These are phyloP conservation scores for Blastocystis sp. DNA, from an alignment of 352 stramenopile species.

Conservation along the genomic window DNA sequence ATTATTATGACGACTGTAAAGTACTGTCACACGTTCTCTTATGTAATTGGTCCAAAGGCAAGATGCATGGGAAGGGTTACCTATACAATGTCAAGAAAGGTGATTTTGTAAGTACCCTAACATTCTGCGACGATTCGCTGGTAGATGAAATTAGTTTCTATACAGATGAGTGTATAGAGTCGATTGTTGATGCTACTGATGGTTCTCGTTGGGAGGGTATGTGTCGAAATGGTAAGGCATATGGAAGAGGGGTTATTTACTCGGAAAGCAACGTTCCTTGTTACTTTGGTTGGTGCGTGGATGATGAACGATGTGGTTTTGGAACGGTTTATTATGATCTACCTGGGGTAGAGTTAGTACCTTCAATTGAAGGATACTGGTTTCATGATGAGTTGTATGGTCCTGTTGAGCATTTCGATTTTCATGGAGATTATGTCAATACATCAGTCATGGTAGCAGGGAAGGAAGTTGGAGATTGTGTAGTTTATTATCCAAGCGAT, in stretches of 20 bases:
- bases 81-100: not conserved
- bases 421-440: not conserved
- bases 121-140: not conserved
- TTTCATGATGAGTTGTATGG: not conserved
- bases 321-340: constrained; percentile 13
- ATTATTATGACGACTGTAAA: not conserved
- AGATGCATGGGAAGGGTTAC: not conserved
- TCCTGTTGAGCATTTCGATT: constrained; percentile 31
- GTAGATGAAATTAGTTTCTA: not conserved
- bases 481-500: not conserved
- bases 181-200: not conserved
- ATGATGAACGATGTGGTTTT: constrained; percentile 19
- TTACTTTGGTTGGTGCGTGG: not conserved
- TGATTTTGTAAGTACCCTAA: not conserved
- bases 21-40: not conserved
- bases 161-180: not conserved
- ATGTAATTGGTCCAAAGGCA: not conserved
- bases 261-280: not conserved
- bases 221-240: not conserved
- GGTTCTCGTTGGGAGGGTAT: constrained; percentile 23
- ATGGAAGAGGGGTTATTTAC: not conserved
- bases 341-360: not conserved
- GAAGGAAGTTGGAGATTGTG: not conserved
- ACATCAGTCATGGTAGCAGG: not conserved
- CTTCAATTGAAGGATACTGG: not conserved